phyloP scores from a whole-genome alignment of 495 filamentous ascomycete genomes.

The Pseudomonodictys pantanalensis region DNA sequence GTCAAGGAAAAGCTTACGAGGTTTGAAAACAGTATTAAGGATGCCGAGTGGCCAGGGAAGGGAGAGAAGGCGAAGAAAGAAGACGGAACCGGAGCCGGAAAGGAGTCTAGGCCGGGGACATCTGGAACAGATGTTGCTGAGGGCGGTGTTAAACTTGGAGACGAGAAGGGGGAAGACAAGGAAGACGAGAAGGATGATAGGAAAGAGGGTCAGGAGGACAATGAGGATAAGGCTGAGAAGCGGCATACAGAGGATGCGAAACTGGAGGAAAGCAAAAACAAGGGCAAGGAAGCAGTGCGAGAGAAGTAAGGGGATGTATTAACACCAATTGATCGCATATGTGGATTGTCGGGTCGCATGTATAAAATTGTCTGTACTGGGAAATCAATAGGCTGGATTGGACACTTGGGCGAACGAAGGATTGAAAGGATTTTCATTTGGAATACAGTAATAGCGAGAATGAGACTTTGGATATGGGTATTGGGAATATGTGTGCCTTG shows the following conservation, averaged over 20 bases:
- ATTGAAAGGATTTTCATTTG: too few species aligned
- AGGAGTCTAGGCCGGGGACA: not conserved
- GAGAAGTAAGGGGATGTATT: too few species aligned
- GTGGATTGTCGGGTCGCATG: too few species aligned
- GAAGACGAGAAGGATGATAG: not conserved
- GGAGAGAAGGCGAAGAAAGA: not conserved
- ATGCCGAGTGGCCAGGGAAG: not conserved
- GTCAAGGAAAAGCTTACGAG: not conserved
- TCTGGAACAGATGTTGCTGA: not conserved
- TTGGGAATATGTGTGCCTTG: too few species aligned
- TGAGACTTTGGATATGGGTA: too few species aligned
- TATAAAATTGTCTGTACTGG: too few species aligned
- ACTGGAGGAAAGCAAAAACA: not conserved
- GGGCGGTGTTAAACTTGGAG: not conserved
- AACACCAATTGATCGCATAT: too few species aligned
- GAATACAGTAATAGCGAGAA: too few species aligned
- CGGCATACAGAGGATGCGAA: not conserved
- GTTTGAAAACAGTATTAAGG: not conserved
- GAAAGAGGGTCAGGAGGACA: not conserved
- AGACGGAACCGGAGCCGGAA: not conserved
- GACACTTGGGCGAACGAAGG: too few species aligned
- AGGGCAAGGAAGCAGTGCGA: not conserved
- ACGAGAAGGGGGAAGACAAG: not conserved
- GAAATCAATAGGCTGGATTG: too few species aligned
- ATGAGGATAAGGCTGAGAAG: not conserved